phyloP scores from a whole-genome alignment of 208 protist species.

The Naegleria fowleri region DNA sequence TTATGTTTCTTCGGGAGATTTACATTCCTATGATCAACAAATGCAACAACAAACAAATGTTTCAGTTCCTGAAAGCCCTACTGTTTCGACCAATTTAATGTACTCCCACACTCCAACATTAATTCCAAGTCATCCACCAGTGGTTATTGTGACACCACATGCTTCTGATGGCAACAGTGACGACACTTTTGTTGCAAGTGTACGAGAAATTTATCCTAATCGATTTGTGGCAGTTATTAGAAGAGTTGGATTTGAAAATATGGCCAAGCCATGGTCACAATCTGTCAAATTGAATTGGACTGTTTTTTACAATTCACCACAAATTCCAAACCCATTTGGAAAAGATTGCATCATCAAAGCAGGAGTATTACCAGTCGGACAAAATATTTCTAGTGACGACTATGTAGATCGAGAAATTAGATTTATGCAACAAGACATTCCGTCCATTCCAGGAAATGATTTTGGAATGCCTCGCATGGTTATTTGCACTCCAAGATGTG shows the following conservation, averaged over 20 bases:
- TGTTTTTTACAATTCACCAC: neutral
- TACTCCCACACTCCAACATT: neutral
- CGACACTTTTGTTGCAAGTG: neutral
- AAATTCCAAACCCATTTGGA: slow-evolving; percentile 4
- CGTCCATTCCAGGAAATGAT: neutral
- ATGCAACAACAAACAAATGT: neutral
- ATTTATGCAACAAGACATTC: neutral
- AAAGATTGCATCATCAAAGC: neutral
- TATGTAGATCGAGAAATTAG: neutral
- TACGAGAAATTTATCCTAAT: slow-evolving; percentile 17
- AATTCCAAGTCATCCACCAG: neutral
- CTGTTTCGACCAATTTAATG: neutral
- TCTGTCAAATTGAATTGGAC: slow-evolving; percentile 1
- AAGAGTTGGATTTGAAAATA: neutral
- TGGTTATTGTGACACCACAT: slow-evolving; percentile 14
- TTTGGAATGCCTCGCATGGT: neutral
- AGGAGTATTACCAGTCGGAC: neutral
- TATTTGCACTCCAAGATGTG: neutral
- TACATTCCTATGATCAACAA: neutral
- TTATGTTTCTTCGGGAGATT: neutral
- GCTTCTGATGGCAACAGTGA: neutral
- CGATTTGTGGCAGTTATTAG: slow-evolving; percentile 16
- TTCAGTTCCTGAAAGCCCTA: neutral
- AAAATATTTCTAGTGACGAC: neutral
- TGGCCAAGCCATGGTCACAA: neutral